Conservation (phyloP, 495 filamentous ascomycete genomes). For the Evernia prunastri region DNA sequence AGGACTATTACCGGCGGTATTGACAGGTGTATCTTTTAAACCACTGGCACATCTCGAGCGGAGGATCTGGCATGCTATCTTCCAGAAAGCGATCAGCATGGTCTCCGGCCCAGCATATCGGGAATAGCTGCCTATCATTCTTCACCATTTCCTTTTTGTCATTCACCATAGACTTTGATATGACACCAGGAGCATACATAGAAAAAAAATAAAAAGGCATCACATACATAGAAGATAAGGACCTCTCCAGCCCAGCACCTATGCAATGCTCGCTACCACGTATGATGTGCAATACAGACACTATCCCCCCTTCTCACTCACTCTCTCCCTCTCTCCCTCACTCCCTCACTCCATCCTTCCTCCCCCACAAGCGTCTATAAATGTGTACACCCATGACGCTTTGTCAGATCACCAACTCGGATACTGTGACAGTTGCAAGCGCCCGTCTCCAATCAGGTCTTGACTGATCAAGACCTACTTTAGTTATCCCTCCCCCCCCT, state of each 20-base stretch:
- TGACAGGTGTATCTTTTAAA: not conserved
- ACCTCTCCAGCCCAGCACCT: not conserved
- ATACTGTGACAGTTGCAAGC: too few species aligned
- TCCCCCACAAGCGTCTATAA: too few species aligned
- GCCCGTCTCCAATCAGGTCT: too few species aligned
- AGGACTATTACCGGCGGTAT: not conserved
- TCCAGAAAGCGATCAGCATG: not conserved
- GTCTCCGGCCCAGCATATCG: not conserved
- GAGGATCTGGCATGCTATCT: not conserved
- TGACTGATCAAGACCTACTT: too few species aligned
- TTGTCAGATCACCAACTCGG: too few species aligned
- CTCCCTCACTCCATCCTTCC: not conserved
- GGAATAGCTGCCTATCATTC: not conserved
- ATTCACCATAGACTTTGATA: slow-evolving; percentile 1
- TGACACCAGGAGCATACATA: slow-evolving; percentile 1
- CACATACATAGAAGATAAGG: slow-evolving; percentile 3
- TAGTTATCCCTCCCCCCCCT: not conserved
- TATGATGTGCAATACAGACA: not conserved
- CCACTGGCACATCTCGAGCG: not conserved
- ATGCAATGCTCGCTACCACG: not conserved
- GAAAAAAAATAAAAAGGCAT: not conserved
- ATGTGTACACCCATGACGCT: too few species aligned
- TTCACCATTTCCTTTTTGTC: not conserved
- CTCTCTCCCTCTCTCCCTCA: not conserved
- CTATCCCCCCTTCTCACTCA: not conserved